phyloP scores from a whole-genome alignment of 495 filamentous ascomycete species.

The Chaetomium tenue region DNA sequence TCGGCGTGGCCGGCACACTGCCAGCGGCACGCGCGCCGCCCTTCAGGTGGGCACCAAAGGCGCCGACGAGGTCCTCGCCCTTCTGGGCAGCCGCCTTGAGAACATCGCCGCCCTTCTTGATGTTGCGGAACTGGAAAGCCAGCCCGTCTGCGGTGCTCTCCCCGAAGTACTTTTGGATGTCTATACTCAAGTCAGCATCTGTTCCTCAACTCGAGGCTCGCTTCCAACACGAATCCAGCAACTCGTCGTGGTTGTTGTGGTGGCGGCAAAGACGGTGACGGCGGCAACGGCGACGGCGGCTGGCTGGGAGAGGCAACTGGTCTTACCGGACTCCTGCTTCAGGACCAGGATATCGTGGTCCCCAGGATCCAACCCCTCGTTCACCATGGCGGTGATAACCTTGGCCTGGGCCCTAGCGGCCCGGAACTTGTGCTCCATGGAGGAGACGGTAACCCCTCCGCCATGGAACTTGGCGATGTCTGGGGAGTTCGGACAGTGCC shows the following conservation, averaged over 20 bases:
- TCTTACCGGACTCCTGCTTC: conserved; percentile 22
- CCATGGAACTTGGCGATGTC: conserved; percentile 38
- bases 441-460: conserved; percentile 34
- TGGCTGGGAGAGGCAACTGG: not conserved
- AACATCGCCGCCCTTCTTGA: conserved; percentile 42
- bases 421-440: conserved; percentile 49
- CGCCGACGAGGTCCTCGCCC: conserved; percentile 31
- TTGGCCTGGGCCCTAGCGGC: conserved; percentile 39
- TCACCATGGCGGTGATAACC: conserved; percentile 50
- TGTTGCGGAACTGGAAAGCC: conserved; percentile 47
- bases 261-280: not conserved
- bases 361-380: conserved; percentile 38
- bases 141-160: conserved; percentile 45
- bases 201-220: not conserved
- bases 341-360: not conserved
- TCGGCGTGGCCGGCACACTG: conserved; percentile 6
- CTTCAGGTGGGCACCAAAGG: conserved; percentile 14
- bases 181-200: conserved; percentile 28
- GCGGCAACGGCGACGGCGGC: not conserved
- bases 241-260: not conserved
- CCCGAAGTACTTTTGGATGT: conserved; percentile 46
- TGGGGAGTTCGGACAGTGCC: conserved; percentile 23
- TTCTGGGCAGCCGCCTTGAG: conserved; percentile 39
- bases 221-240: not conserved
- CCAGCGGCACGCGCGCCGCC: conserved; percentile 2